Base-by-base conservation (phyloP, 129 eudicot genomes). In the Chrysanthemum makinoi region DNA sequence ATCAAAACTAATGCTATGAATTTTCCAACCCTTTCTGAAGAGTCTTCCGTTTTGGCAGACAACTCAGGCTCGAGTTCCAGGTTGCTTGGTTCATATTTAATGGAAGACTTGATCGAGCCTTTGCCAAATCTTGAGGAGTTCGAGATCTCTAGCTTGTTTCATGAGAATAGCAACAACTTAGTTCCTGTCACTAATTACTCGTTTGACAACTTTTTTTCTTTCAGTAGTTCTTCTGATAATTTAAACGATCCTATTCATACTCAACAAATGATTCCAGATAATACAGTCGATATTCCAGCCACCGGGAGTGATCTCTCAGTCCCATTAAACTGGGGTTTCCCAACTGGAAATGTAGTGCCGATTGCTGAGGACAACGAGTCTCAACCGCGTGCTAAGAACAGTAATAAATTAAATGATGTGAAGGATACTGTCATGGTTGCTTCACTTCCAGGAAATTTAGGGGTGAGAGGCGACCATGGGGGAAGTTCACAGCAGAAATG, bases 401-500 rank as follows among this genome's bases (percentile, higher is more conserved):
- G 62, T 1, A 16, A 14, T 10, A 50, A 33, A 4, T 24, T 15
- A 5, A 14, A 10, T n/a, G 69, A 8, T 30, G 26, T 10, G 72
- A 17, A 33, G 35, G 10, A 43, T 52, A 49, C 48, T 30, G 35
- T 16, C 26, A 10, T n/a, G n/a, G n/a, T n/a, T n/a, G n/a, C n/a
- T n/a, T n/a, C n/a, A n/a, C n/a, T n/a, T n/a, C n/a, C n/a, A n/a
- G n/a, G 77, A 64, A 22, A 56, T 73, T 48, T 14, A 62, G 64
- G 13, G 77, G 77, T 5, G 71, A 71, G 9, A 16, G 52, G 52
- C 70, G 69, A n/a, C 70, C 68, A 14, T 72, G 78, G 70, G 72
- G 79, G 28, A 75, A 75, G 79, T 75, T 65, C 28, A 68, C 73
- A 51, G 79, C 79, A 11, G 79, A 75, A 56, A 72, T 69, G 74